phyloP scores from a whole-genome alignment of 352 stramenopile species.

The Globisporangium alternatum region DNA sequence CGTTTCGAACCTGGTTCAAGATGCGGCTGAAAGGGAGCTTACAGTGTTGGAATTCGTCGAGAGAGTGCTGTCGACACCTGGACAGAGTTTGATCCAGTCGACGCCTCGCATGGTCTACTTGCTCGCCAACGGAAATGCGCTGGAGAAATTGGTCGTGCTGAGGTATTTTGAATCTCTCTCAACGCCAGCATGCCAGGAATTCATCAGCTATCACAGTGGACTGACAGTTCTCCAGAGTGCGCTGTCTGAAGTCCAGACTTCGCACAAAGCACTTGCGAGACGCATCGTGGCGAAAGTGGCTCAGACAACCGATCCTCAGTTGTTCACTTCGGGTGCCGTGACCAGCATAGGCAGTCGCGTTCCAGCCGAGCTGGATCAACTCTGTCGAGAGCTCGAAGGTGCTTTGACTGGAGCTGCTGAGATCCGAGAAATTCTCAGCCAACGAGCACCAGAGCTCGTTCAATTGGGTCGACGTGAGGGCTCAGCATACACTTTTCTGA shows the following conservation, averaged over 20 bases:
- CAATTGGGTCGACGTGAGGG: background rate
- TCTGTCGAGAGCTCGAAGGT: background rate
- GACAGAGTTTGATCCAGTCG: background rate
- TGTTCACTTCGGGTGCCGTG: background rate
- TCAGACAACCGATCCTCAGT: background rate
- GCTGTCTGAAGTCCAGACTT: background rate
- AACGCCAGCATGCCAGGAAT: background rate
- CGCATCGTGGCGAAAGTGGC: background rate
- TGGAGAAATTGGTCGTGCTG: background rate
- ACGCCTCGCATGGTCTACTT: background rate
- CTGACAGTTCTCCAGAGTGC: background rate
- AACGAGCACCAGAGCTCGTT: background rate
- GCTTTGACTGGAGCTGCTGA: background rate
- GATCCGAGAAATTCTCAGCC: background rate
- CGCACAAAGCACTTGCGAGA: background rate
- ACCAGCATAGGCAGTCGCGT: background rate
- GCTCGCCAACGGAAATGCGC: background rate
- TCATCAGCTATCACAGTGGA: background rate
- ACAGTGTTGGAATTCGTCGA: background rate
- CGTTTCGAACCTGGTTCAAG: background rate
- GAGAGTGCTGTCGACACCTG: background rate
- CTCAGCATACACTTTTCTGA: background rate
- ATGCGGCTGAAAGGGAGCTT: background rate
- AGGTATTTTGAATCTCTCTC: background rate
- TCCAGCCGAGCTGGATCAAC: background rate